These are phyloP conservation scores for Turnera subulata DNA, from an alignment of 345 rosid species.

Conservation along the genomic window DNA sequence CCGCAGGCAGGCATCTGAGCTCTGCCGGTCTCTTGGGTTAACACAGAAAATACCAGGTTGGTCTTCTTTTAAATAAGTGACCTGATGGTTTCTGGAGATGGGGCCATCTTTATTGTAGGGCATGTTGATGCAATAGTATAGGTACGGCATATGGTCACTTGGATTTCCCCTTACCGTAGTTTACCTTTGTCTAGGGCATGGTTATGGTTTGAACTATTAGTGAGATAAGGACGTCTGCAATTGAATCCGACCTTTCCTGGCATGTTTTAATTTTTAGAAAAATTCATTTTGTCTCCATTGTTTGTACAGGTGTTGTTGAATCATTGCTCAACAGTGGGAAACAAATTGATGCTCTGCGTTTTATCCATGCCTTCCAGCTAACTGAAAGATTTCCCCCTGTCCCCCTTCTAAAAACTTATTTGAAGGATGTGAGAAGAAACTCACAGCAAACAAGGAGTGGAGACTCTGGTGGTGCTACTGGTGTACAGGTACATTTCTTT, in stretches of 20 bases:
- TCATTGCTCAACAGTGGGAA: constrained; percentile 40
- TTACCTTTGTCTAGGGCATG: constrained; percentile 9
- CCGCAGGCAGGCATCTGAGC: constrained; percentile 59
- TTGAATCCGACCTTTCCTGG: constrained; percentile 2
- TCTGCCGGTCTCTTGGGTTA: constrained; percentile 58
- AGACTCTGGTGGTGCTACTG: constrained; percentile 24
- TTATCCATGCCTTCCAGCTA: constrained; percentile 53
- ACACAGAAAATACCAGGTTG: constrained; percentile 66
- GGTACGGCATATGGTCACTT: too few relatives aligned
- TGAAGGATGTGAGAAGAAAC: constrained; percentile 52
- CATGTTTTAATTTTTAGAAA: not conserved
- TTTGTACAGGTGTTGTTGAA: constrained; percentile 44
- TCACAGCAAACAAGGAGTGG: constrained; percentile 48
- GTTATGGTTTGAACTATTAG: constrained; percentile 3
- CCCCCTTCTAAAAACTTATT: constrained; percentile 47
- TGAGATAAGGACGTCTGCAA: constrained; percentile 7
- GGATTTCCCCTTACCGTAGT: too few relatives aligned
- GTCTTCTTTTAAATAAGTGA: constrained; percentile 39
- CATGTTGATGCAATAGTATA: too few relatives aligned
- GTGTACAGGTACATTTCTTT: constrained; percentile 33
- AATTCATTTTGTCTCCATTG: constrained; percentile 2
- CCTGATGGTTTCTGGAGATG: constrained; percentile 36
- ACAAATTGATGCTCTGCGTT: constrained; percentile 53
- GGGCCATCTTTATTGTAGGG: constrained; percentile 20
- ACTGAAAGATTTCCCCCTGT: constrained; percentile 48